phyloP scores from a whole-genome alignment of 176 grass and related monocot species.

The Secale cereale region DNA sequence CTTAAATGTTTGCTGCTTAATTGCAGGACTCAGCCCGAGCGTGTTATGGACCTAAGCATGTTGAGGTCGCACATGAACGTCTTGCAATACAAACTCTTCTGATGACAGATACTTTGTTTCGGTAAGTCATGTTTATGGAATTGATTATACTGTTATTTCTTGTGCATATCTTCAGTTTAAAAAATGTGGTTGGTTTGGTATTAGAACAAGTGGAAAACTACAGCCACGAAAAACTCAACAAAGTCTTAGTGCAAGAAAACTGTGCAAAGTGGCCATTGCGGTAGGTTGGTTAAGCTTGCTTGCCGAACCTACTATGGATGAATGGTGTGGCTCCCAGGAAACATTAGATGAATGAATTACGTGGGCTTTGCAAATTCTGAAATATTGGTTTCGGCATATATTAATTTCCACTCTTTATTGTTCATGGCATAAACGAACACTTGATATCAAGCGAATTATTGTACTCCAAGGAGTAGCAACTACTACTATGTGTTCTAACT shows the following conservation, averaged over 20 bases:
- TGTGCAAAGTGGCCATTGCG: background rate
- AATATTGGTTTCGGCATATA: background rate
- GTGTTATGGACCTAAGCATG: slow-evolving; percentile 96
- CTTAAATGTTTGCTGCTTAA: slow-evolving; percentile 23
- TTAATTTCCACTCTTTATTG: background rate
- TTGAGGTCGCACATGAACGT: slow-evolving; percentile 74
- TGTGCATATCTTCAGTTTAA: background rate
- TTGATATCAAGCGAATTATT: background rate
- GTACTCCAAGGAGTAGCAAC: too few relatives aligned
- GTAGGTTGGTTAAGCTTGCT: slow-evolving; percentile 16
- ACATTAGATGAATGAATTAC: background rate
- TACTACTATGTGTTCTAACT: background rate
- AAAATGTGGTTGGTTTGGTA: background rate
- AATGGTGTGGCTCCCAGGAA: background rate
- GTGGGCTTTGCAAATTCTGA: background rate
- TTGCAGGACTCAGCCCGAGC: slow-evolving; percentile 83
- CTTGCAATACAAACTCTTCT: slow-evolving; percentile 86
- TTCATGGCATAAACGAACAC: background rate
- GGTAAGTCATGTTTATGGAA: slow-evolving; percentile 41
- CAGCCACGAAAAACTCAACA: background rate
- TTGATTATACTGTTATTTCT: background rate
- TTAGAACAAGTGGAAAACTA: background rate
- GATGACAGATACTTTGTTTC: slow-evolving; percentile 87
- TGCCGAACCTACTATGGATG: background rate
- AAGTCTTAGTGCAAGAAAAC: background rate